Evolutionary conservation across 192 early-diverging fungal genomes (phyloP), one percentile per base, ranked within the genome.

Genomic region (Coemansia erecta): DNA sequence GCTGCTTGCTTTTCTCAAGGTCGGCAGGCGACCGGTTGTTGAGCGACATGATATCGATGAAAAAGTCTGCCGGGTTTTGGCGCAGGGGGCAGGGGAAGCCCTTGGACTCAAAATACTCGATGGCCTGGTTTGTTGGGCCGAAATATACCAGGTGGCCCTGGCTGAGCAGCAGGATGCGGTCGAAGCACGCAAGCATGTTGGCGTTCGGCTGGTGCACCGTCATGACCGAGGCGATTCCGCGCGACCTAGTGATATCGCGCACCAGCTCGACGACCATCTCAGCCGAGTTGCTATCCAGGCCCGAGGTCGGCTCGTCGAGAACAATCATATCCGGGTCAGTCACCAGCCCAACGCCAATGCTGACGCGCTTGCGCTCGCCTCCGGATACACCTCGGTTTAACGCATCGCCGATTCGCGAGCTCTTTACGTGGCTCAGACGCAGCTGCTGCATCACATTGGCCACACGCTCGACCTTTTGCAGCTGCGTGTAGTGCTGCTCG

Each of bases 201-300:
- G 88, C 88, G 51, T 94, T 85, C 28, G 95, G 95, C 67, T 98
- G 95, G 71, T 98, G 95, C 46, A 98, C 95, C 2, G 95, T 98
- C 65, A 92, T 89, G 13, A 98, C 79, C 13, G 95, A 86, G 2
- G 92, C 90, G 3, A 92, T 86, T 22, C 90, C 82, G 54, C 89
- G 87, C n/a, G 79, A 82, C 23, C 84, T 64, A 1, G 92, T 93
- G 54, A 97, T 68, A 5, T 84, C 84, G 9, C 90, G 88, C 26
- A 95, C 82, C 24, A 85, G 88, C 73, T 95, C 92, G n/a, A 97
- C 85, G 0, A 97, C 95, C 80, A 93, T 97, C 61, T 89, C 90
- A 1, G 95, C 95, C 60, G 94, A 94, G 77, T 90, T 95, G 31
- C 93, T 81, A 69, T 97, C 95, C 37, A 97, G 76, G 7, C 92